Evolutionary conservation across 768 basidiomycete species (phyloP).

Genomic region (Lactarius tabidus): DNA sequence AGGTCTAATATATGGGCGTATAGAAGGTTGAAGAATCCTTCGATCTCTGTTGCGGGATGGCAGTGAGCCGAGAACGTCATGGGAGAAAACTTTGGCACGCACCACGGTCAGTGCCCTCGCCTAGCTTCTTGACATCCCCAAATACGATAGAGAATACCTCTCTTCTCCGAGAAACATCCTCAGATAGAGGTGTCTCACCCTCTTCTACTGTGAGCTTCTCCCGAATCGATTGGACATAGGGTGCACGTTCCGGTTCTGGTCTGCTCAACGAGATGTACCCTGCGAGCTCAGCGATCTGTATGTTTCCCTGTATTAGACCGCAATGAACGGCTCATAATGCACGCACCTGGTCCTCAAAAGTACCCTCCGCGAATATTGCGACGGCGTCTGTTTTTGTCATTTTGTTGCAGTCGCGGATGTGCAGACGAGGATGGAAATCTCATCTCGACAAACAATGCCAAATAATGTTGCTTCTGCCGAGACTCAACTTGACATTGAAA

Average conservation of each 20-base stretch:
- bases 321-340: not conserved
- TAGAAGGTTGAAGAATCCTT: not conserved
- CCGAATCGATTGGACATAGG: constrained; percentile 63
- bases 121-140: constrained; percentile 59
- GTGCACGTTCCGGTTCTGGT: constrained; percentile 63
- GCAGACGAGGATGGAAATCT: not conserved
- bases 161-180: constrained; percentile 51
- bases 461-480: not conserved
- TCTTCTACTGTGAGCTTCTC: constrained; percentile 50
- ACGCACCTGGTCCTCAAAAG: constrained; percentile 74
- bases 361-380: constrained; percentile 83
- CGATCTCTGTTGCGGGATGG: not conserved
- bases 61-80: not conserved
- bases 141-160: constrained; percentile 58
- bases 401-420: not conserved
- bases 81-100: constrained; percentile 26
- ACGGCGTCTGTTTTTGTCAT: constrained; percentile 75
- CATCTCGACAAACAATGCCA: not conserved
- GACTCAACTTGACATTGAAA: too few species aligned
- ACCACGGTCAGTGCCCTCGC: constrained; percentile 80
- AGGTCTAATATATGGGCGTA: not conserved
- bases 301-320: constrained; percentile 11
- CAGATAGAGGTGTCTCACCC: constrained; percentile 48
- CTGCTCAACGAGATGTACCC: constrained; percentile 64
- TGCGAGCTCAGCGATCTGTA: constrained; percentile 71